Evolutionary conservation across 2,329 filamentous ascomycete species (phyloP), one percentile per base, ranked within the genome.

Genomic region (Didymosphaeria variabile): DNA sequence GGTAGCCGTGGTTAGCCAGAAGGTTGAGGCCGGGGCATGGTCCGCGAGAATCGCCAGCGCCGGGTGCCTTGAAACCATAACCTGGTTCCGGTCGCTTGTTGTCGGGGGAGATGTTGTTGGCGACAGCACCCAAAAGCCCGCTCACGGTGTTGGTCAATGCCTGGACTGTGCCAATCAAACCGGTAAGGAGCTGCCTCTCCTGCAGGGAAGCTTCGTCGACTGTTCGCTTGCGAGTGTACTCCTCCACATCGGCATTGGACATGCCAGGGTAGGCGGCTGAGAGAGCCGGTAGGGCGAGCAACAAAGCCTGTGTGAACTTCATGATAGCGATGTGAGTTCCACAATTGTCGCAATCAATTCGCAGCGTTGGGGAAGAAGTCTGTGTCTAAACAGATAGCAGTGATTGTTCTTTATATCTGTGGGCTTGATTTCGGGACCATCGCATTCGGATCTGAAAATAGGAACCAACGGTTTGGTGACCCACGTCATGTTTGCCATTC

Each of bases 1-100:
- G 77, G 58, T 81, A 83, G 15, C 79, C 80, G 61, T 85, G 81
- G 66, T 85, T 86, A 5, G 83, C 80, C n/a, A 86, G 72, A 0
- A 83, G 80, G 67, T 86, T 86, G 58, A 85, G 72, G 79, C 84
- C 83, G 0, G 84, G 83, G 59, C 83, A 86, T 26, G 83, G 82
- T 0, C 79, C 68, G 17, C 65, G 64, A 55, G 68, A 69, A 54
- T 71, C 69, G 10, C 57, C 55, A 6, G 66, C 57, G 4, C 62
- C 61, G 55, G 67, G 68, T 6, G 66, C 62, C 34, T 62, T 38
- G 42, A 67, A 70, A 21, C 57, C 53, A 44, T 63, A 71, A 10
- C 65, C 67, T 26, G 60, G 61, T 52, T 71, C 67, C 29, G 67
- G 69, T 26, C 66, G 66, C 54, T 65, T 66, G 51, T 71, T 68